phyloP scores from a whole-genome alignment of 208 protist species.

The Trichomonas tenax region DNA sequence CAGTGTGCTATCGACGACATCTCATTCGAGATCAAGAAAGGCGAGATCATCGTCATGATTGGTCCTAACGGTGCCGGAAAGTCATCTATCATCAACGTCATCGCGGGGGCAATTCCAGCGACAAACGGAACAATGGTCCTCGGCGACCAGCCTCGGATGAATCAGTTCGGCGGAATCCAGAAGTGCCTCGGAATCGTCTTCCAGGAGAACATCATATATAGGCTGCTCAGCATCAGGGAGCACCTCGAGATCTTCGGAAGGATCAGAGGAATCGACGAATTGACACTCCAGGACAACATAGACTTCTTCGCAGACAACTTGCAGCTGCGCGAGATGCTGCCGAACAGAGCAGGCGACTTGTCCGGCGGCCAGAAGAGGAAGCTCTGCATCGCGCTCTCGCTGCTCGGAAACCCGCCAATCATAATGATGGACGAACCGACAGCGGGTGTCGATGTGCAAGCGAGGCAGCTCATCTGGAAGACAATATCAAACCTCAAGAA shows the following conservation, averaged over 20 bases:
- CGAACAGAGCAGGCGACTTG: not conserved
- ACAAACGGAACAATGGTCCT: not conserved
- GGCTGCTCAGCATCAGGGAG: not conserved
- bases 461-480: not conserved
- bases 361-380: slow-evolving; percentile 4
- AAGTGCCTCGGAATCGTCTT: not conserved
- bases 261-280: not conserved
- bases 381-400: not conserved
- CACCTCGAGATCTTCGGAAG: not conserved
- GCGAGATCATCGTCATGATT: not conserved
- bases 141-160: not conserved
- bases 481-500: not conserved
- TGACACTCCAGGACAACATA: not conserved
- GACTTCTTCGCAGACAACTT: not conserved
- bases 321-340: not conserved
- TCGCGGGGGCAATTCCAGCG: not conserved
- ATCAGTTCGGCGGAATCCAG: not conserved
- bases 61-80: slow-evolving; percentile 18
- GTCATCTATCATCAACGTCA: not conserved
- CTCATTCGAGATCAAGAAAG: not conserved
- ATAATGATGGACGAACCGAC: slow-evolving; percentile 22
- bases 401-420: slow-evolving; percentile 14
- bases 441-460: slow-evolving; percentile 7
- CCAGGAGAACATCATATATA: not conserved
- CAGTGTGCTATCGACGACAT: not conserved